These are phyloP conservation scores for Naumovozyma dairenensis DNA, from an alignment of 805 yeast genomes.

Conservation along the genomic window DNA sequence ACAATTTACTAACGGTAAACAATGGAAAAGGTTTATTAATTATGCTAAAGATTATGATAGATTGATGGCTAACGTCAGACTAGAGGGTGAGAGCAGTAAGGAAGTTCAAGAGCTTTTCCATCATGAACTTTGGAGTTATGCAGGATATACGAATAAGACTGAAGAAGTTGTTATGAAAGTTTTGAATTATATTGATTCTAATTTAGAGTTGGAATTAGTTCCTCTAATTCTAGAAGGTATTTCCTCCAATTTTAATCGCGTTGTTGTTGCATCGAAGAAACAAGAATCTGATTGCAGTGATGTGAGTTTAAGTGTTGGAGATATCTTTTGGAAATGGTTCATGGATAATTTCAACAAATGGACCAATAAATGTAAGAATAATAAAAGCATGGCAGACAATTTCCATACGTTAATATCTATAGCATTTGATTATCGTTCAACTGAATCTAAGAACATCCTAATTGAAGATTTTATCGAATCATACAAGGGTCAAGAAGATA, in stretches of 20 bases:
- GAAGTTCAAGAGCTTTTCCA: slow-evolving; percentile 16
- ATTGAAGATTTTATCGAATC: too few species aligned
- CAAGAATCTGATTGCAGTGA: slow-evolving; percentile 4
- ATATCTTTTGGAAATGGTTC: slow-evolving; percentile 49
- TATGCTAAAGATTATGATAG: slow-evolving; percentile 42
- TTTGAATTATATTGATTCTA: slow-evolving; percentile 46
- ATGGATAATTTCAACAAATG: slow-evolving; percentile 42
- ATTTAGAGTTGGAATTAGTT: slow-evolving; percentile 35
- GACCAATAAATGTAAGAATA: too few species aligned
- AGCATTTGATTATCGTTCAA: too few species aligned
- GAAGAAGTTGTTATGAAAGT: slow-evolving; percentile 40
- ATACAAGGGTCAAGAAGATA: too few species aligned
- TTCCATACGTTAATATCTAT: too few species aligned
- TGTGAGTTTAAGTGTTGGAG: slow-evolving; percentile 14
- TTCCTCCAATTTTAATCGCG: too few species aligned
- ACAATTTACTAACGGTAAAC: slow-evolving; percentile 32
- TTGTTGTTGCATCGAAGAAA: too few species aligned
- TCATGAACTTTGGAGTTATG: slow-evolving; percentile 1
- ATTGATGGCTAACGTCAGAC: slow-evolving; percentile 28
- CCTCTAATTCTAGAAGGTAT: not conserved
- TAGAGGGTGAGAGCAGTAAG: slow-evolving; percentile 19
- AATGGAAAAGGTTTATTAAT: slow-evolving; percentile 51
- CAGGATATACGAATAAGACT: slow-evolving; percentile 39
- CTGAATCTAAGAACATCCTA: too few species aligned
- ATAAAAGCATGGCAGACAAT: too few species aligned